Conservation (phyloP, 2,329 filamentous ascomycete species). For the Colletotrichum sp. region DNA sequence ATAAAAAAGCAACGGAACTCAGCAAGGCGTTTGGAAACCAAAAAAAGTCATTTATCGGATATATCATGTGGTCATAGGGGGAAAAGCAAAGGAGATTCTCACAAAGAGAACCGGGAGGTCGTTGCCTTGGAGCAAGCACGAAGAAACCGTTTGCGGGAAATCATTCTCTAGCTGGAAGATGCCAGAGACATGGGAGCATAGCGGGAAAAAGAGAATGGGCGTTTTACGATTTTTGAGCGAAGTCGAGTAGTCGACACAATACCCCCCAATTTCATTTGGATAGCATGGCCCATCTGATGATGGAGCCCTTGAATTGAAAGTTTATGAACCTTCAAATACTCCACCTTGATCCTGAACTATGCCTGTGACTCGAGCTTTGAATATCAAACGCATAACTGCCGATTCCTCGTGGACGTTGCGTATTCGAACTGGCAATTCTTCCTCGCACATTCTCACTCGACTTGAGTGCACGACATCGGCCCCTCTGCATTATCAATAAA, state of each 20-base stretch:
- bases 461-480: neutral
- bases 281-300: neutral
- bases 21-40: slow-evolving; percentile 9
- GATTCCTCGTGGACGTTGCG: neutral
- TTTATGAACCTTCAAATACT: neutral
- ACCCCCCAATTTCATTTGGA: slow-evolving; percentile 28
- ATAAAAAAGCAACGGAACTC: neutral
- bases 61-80: neutral
- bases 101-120: neutral
- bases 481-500: too few species aligned
- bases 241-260: slow-evolving; percentile 25
- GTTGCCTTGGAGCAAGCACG: slow-evolving; percentile 37
- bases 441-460: neutral
- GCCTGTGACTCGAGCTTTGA: neutral
- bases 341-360: too few species aligned
- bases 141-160: neutral
- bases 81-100: neutral
- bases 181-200: slow-evolving; percentile 22
- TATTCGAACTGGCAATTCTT: neutral
- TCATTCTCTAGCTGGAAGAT: slow-evolving; percentile 29
- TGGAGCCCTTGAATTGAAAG: slow-evolving; percentile 8
- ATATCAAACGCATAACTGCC: neutral
- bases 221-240: slow-evolving; percentile 38
- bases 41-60: neutral
- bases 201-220: neutral